Evolutionary conservation across 306 rosid species (phyloP).

Genomic region (Benincasa hispida): DNA sequence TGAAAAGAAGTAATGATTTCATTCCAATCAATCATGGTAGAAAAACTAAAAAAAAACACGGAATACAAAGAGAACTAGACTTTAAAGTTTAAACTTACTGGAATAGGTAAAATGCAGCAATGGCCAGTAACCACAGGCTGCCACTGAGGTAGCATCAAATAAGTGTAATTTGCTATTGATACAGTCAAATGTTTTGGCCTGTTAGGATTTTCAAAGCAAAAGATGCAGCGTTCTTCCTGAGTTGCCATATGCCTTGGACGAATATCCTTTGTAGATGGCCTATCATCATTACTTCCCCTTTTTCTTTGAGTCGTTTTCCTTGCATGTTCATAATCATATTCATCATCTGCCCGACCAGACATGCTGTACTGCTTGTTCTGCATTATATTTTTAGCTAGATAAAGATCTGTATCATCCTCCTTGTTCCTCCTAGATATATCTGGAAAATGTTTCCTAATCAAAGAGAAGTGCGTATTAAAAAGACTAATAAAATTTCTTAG

Average conservation of each 20-base stretch:
- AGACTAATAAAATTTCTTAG: background rate
- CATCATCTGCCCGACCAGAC: slow-evolving; percentile 70
- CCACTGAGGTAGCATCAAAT: slow-evolving; percentile 82
- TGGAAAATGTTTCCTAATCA: slow-evolving; percentile 31
- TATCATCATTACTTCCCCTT: slow-evolving; percentile 39
- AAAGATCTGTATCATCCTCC: slow-evolving; percentile 74
- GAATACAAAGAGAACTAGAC: background rate
- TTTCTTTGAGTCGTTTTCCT: slow-evolving; percentile 51
- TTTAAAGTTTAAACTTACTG: slow-evolving; percentile 28
- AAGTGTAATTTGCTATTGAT: slow-evolving; percentile 64
- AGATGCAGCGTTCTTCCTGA: slow-evolving; percentile 70
- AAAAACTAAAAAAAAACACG: slow-evolving; percentile 6
- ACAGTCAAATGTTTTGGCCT: slow-evolving; percentile 76
- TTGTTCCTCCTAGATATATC: slow-evolving; percentile 38
- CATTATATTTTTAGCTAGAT: slow-evolving; percentile 71
- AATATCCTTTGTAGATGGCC: slow-evolving; percentile 26
- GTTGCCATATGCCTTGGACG: slow-evolving; percentile 32
- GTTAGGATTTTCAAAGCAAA: slow-evolving; percentile 72
- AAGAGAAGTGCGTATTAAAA: slow-evolving; percentile 4
- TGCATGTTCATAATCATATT: slow-evolving; percentile 67
- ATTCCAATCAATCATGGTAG: background rate
- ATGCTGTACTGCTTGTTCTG: slow-evolving; percentile 58
- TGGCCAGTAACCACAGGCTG: slow-evolving; percentile 80
- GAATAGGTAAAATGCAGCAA: slow-evolving; percentile 83
- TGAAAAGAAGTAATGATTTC: background rate